These are phyloP conservation scores for Plasmodium inui DNA, from an alignment of 169 alveolate species.

Conservation along the genomic window DNA sequence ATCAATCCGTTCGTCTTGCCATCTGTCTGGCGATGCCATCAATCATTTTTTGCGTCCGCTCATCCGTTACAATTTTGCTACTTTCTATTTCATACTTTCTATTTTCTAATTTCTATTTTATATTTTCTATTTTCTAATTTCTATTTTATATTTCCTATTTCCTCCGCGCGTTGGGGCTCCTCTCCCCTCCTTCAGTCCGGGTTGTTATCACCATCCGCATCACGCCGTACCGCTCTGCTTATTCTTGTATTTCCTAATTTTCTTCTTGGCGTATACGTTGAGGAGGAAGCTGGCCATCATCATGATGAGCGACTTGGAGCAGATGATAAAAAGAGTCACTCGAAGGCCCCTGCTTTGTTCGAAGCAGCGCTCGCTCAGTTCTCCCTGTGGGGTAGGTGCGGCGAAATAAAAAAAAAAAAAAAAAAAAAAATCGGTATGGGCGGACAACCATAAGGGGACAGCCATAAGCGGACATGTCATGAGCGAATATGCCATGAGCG, in stretches of 20 bases:
- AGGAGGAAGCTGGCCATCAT: constrained; percentile 16
- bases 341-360: constrained; percentile 25
- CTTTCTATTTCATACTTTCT: background rate
- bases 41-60: background rate
- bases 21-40: background rate
- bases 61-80: background rate
- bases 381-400: constrained; percentile 27
- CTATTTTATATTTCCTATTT: background rate
- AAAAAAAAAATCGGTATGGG: background rate
- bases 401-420: background rate
- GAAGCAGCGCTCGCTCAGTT: constrained; percentile 25
- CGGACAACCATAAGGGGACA: too few species aligned
- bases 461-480: background rate
- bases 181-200: background rate
- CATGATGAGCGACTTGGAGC: constrained; percentile 40
- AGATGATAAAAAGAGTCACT: constrained; percentile 27
- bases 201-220: background rate
- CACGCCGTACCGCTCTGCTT: constrained; percentile 6
- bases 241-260: constrained; percentile 10
- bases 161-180: background rate
- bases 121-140: background rate
- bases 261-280: constrained; percentile 23
- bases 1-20: background rate
- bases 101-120: background rate
- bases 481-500: too few species aligned